phyloP scores from a whole-genome alignment of 352 stramenopile genomes.

The Globisporangium iwayamae region DNA sequence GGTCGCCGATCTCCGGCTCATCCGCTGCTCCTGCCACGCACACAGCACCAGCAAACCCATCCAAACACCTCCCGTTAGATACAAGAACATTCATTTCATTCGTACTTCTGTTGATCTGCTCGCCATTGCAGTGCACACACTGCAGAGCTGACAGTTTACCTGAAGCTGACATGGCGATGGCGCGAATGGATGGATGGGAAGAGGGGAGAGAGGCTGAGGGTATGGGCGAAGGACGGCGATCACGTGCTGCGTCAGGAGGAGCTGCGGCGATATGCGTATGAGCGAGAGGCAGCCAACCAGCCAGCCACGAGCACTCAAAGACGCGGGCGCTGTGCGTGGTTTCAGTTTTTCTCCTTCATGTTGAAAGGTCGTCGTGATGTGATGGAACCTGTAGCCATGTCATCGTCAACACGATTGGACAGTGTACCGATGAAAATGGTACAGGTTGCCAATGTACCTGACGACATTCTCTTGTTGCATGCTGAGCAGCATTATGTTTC shows the following conservation, averaged over 20 bases:
- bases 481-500: not conserved
- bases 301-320: not conserved
- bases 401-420: not conserved
- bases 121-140: too few relatives aligned
- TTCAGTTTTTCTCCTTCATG: not conserved
- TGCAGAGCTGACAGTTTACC: not conserved
- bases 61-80: not conserved
- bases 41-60: not conserved
- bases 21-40: conserved; percentile 17
- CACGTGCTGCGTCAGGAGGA: not conserved
- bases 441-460: not conserved
- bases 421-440: not conserved
- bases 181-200: not conserved
- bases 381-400: conserved; percentile 7
- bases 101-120: too few relatives aligned
- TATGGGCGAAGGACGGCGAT: not conserved
- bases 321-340: not conserved
- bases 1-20: conserved; percentile 50
- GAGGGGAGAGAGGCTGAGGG: not conserved
- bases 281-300: not conserved
- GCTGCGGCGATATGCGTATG: not conserved
- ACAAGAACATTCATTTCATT: not conserved
- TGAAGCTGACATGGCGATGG: conserved; percentile 4
- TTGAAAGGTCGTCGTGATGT: not conserved
- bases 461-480: not conserved